Base-by-base conservation (phyloP, 2,329 filamentous ascomycete species). In the Sphaerostilbella broomeana region DNA sequence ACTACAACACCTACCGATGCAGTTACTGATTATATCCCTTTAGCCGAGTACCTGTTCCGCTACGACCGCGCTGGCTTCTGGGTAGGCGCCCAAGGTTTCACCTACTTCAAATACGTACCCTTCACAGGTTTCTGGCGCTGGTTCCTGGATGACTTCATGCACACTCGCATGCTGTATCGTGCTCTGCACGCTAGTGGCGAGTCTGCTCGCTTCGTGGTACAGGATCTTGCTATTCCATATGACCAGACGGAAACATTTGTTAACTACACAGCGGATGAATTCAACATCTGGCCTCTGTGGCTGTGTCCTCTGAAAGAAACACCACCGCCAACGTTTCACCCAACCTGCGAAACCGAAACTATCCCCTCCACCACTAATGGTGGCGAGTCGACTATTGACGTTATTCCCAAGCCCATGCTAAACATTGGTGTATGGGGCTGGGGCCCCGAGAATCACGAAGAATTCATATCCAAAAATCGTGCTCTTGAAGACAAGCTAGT, bases 351-450 rank as follows among this genome's bases (percentile, higher is more conserved):
- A 46, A 52, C 51, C 6, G 55, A 61, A 12, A 42, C 47, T 4
- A 17, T 38, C 5, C 10, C 24, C 12, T 30, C 43, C 20, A 29
- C 44, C 20, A 25, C 35, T 13, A 22, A 33, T 4, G 28, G n/a
- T 25, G 27, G 31, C 11, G 35, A 33, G 21, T 49, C 47, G 34
- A 46, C 48, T 27, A 43, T 49, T 15, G 43, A 41, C 31, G 22
- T 31, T 6, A 38, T 47, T 5, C 48, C 51, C 28, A 49, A 51
- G 35, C 55, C 60, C 44, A 73, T 78, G 61, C 69, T 81, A 42
- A 81, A 81, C 54, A 67, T 81, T 31, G 77, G 77, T n/a, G 74
- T 94, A 24, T 94, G 87, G 86, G 86, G 86, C 8, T 84, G 80
- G 59, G 85, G 83, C 6, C 77, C 81, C 2, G 57, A 66, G 2